Evolutionary conservation across 345 rosid genomes (phyloP).

Genomic region (Firmiana major): DNA sequence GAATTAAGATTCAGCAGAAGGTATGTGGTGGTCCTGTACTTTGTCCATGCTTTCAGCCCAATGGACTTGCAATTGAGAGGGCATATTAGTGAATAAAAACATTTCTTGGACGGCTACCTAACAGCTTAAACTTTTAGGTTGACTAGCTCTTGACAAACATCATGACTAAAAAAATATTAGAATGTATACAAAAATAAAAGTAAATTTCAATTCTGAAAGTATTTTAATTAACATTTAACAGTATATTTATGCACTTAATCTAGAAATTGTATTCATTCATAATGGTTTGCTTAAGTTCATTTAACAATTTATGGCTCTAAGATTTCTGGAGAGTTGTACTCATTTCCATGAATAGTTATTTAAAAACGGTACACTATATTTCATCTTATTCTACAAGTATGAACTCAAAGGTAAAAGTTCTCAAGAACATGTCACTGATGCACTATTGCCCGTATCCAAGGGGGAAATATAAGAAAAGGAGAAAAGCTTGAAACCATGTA

Average conservation of each 20-base stretch:
- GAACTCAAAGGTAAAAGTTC: background rate
- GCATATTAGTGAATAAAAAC: background rate
- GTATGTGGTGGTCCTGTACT: background rate
- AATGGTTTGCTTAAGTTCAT: background rate
- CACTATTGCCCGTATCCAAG: background rate
- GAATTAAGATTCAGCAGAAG: background rate
- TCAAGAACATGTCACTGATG: background rate
- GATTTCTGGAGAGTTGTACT: background rate
- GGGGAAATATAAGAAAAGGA: background rate
- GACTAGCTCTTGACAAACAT: background rate
- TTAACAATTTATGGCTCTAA: background rate
- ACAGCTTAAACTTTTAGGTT: background rate
- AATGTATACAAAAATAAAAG: background rate
- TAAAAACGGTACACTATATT: background rate
- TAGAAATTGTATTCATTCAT: background rate
- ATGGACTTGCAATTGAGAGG: background rate
- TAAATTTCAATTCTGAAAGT: background rate
- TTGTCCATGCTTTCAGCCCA: background rate
- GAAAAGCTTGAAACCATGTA: background rate
- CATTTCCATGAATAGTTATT: background rate
- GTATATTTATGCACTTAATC: background rate
- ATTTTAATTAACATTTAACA: background rate
- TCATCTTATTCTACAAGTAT: background rate
- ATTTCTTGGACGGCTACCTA: background rate
- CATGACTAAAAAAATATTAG: background rate